phyloP scores from a whole-genome alignment of 345 rosid genomes.

The Populus ilicifolia region DNA sequence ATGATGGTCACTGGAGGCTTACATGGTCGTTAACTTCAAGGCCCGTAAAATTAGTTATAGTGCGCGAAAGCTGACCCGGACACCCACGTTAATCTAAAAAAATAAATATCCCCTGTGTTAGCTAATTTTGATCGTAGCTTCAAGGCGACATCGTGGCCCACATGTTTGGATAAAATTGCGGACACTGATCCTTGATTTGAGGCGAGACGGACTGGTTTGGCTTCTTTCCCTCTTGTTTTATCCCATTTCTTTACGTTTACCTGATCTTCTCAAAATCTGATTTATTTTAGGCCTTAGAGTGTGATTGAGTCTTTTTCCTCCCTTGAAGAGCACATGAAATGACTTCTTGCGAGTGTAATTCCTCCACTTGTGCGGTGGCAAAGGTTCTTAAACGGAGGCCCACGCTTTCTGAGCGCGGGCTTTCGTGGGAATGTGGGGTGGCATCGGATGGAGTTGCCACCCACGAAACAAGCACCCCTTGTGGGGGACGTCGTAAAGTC shows the following conservation, averaged over 20 bases:
- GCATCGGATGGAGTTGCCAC: background rate
- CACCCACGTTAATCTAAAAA: no score
- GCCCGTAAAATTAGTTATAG: no score
- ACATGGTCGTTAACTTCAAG: no score
- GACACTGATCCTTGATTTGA: background rate
- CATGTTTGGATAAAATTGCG: background rate
- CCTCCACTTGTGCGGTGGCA: background rate
- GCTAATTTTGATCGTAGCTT: background rate
- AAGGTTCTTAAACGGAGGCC: background rate
- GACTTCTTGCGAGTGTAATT: background rate
- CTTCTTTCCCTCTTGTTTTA: background rate
- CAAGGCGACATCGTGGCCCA: background rate
- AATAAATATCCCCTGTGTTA: background rate
- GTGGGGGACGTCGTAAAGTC: background rate
- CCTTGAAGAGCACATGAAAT: background rate
- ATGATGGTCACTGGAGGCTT: no score
- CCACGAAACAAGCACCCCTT: background rate
- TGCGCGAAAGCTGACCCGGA: no score
- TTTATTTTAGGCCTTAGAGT: background rate
- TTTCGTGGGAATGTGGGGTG: background rate
- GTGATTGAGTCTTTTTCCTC: background rate
- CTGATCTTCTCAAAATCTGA: background rate
- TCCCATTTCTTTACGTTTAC: background rate
- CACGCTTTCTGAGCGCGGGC: background rate
- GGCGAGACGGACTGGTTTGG: background rate